These are phyloP conservation scores for Fusarium falciforme DNA, from an alignment of 2,329 filamentous ascomycete species.

Conservation along the genomic window DNA sequence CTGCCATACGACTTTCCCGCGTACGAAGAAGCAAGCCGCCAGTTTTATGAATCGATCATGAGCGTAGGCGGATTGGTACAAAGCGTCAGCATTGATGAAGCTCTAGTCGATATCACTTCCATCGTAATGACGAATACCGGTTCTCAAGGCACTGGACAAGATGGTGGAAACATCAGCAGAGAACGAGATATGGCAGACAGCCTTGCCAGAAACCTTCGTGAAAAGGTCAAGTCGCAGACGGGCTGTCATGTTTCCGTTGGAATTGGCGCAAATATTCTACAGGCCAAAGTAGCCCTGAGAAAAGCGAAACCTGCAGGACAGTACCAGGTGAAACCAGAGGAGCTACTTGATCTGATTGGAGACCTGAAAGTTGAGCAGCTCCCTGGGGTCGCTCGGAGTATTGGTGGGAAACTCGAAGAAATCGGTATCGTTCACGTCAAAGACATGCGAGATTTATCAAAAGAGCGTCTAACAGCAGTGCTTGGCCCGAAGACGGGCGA, in stretches of 20 bases:
- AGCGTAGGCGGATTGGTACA: conserved; percentile 86
- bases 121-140: conserved; percentile 74
- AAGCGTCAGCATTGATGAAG: conserved; percentile 97
- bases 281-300: conserved; percentile 89
- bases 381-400: conserved; percentile 92
- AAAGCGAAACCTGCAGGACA: conserved; percentile 96
- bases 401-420: conserved; percentile 88
- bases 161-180: conserved; percentile 76
- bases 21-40: conserved; percentile 89
- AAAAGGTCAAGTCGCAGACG: conserved; percentile 78
- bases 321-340: conserved; percentile 85
- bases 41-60: conserved; percentile 89
- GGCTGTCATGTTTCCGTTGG: conserved; percentile 92
- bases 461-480: conserved; percentile 77
- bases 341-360: conserved; percentile 80
- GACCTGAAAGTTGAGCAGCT: conserved; percentile 82
- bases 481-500: conserved; percentile 94
- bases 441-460: conserved; percentile 81
- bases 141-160: conserved; percentile 71
- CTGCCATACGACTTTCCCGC: conserved; percentile 96
- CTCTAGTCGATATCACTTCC: conserved; percentile 83
- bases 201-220: conserved; percentile 73
- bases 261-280: conserved; percentile 89
- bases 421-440: conserved; percentile 84
- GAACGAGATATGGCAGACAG: conserved; percentile 84